Conservation (phyloP, 306 rosid genomes). For the Urtica urens region DNA sequence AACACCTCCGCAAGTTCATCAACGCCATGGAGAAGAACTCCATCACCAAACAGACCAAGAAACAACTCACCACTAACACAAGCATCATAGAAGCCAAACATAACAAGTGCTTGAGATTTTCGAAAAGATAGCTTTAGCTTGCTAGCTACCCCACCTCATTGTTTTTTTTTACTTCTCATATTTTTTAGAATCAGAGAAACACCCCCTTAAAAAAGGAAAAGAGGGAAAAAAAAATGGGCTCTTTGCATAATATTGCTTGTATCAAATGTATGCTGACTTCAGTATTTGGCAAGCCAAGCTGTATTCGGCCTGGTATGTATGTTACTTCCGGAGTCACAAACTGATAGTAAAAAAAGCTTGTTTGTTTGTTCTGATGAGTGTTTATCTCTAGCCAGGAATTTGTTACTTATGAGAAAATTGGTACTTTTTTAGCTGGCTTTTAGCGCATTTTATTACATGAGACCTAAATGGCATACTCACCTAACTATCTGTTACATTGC, state of each 20-base stretch:
- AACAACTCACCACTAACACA: constrained; percentile 49
- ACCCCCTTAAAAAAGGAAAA: neutral
- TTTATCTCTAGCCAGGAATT: constrained; percentile 17
- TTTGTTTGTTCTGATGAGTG: constrained; percentile 23
- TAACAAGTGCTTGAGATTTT: constrained; percentile 87
- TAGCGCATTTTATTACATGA: too few species aligned
- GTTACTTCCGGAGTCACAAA: constrained; percentile 4
- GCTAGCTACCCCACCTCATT: neutral
- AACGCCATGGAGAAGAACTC: constrained; percentile 82
- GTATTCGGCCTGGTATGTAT: constrained; percentile 12
- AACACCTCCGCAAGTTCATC: constrained; percentile 79
- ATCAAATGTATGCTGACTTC: constrained; percentile 17
- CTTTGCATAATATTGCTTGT: constrained; percentile 14
- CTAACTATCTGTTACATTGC: too few species aligned
- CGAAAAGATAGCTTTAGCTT: constrained; percentile 30
- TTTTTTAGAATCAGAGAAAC: constrained; percentile 19
- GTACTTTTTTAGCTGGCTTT: too few species aligned
- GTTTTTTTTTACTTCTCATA: constrained; percentile 4
- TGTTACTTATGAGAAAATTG: neutral
- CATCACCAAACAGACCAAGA: constrained; percentile 28
- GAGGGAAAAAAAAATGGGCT: constrained; percentile 15
- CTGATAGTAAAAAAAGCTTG: constrained; percentile 15
- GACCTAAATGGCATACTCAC: too few species aligned
- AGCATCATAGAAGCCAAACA: constrained; percentile 70
- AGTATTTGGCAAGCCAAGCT: constrained; percentile 11